A percentile compares a stretch with the other conserved stretches of the same genome.
Evolutionary conservation across 1,284 basidiomycete genomes (phyloP).

Genomic region (Stereum hirsutum): DNA sequence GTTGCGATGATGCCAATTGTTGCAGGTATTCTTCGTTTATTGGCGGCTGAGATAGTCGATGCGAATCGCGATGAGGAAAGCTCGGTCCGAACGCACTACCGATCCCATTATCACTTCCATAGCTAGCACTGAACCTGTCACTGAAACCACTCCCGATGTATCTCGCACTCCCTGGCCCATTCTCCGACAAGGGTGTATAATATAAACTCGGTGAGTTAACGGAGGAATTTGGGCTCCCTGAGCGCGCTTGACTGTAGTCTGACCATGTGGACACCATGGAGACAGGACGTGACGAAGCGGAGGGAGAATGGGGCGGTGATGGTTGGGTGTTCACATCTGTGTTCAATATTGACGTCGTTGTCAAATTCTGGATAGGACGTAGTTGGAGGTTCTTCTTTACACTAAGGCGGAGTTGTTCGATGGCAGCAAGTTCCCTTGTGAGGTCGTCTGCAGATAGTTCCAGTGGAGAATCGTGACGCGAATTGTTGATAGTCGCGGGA

Average conservation of each 20-base stretch:
- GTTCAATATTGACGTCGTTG: no score
- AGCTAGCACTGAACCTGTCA: no score
- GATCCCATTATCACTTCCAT: no score
- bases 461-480: no score
- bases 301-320: conserved; percentile 20
- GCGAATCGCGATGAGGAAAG: conserved; percentile 14
- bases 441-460: no score
- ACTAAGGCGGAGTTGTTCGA: conserved; percentile 57
- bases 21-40: no score
- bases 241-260: conserved; percentile 19
- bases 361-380: conserved; percentile 63
- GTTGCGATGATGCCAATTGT: no score
- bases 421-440: conserved; percentile 51
- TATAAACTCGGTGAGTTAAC: conserved; percentile 41
- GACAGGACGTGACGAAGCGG: conserved; percentile 16
- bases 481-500: no score
- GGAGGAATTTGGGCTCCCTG: conserved; percentile 39
- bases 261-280: conserved; percentile 19
- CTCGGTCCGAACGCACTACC: conserved; percentile 18
- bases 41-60: no score
- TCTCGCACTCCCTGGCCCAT: conserved; percentile 21
- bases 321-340: no score
- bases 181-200: conserved; percentile 48
- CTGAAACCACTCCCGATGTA: conserved; percentile 16
- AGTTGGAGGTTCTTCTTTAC: conserved; percentile 69